phyloP scores from a whole-genome alignment of 2,329 filamentous ascomycete genomes.

The Pseudocercospora crystallina region DNA sequence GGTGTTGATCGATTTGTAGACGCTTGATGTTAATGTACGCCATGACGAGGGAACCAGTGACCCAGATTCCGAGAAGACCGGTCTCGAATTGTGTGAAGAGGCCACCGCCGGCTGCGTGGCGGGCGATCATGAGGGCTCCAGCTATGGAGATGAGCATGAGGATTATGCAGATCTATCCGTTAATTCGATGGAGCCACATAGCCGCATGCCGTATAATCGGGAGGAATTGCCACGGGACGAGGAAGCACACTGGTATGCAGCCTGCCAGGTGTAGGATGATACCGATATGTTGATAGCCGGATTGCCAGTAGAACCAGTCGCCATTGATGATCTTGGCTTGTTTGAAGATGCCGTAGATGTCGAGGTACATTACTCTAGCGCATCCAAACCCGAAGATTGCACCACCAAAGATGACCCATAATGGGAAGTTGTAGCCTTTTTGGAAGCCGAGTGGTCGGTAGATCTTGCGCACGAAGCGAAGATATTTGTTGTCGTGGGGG shows the following conservation, averaged over 20 bases:
- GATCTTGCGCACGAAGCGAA: slow-evolving; percentile 22
- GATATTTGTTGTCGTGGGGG: not conserved
- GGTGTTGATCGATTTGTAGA: slow-evolving; percentile 62
- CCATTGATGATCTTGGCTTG: slow-evolving; percentile 26
- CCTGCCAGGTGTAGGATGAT: slow-evolving; percentile 45
- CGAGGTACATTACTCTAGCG: slow-evolving; percentile 50
- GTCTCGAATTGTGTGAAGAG: slow-evolving; percentile 50
- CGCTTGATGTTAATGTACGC: slow-evolving; percentile 59
- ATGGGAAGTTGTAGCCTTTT: slow-evolving; percentile 57
- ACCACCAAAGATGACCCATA: slow-evolving; percentile 41
- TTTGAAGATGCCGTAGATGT: slow-evolving; percentile 39
- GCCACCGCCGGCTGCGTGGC: slow-evolving; percentile 54
- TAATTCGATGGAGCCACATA: slow-evolving; percentile 58
- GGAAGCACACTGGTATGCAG: slow-evolving; percentile 40
- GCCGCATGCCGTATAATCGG: slow-evolving; percentile 47
- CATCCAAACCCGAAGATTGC: slow-evolving; percentile 49
- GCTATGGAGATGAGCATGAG: slow-evolving; percentile 49
- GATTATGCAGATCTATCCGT: slow-evolving; percentile 56
- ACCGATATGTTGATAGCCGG: slow-evolving; percentile 36
- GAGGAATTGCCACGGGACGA: slow-evolving; percentile 43
- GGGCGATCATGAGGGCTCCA: slow-evolving; percentile 55
- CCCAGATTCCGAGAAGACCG: slow-evolving; percentile 47
- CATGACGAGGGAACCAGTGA: slow-evolving; percentile 45
- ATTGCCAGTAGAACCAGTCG: slow-evolving; percentile 44
- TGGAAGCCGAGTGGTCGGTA: slow-evolving; percentile 55